phyloP scores from a whole-genome alignment of 805 yeast genomes.

The Phaffomyces antillensis region DNA sequence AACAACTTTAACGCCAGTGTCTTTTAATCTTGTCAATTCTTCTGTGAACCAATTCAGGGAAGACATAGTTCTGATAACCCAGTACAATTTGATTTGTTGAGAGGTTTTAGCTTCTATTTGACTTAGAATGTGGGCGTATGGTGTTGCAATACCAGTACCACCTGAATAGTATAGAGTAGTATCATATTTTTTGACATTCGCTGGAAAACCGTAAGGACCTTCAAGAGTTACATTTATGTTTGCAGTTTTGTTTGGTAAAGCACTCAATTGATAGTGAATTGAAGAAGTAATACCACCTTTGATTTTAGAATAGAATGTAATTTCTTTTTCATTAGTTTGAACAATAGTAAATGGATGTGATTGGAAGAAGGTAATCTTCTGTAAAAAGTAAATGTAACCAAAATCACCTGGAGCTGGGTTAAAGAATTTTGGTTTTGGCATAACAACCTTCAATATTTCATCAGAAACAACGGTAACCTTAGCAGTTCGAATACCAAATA shows the following conservation, averaged over 20 bases:
- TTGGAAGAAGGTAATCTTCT: conserved; percentile 51
- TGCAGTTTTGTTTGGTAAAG: conserved; percentile 20
- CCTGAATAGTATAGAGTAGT: conserved; percentile 40
- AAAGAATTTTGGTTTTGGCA: conserved; percentile 39
- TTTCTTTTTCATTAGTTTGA: conserved; percentile 31
- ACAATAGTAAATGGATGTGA: conserved; percentile 68
- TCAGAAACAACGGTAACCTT: conserved; percentile 26
- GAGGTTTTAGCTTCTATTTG: conserved; percentile 13
- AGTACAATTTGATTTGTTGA: conserved; percentile 42
- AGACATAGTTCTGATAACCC: conserved; percentile 54
- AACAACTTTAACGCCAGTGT: conserved; percentile 8
- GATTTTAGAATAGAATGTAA: conserved; percentile 41
- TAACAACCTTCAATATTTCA: conserved; percentile 36
- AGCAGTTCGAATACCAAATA: conserved; percentile 21
- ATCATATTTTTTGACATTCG: conserved; percentile 30
- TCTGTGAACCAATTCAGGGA: conserved; percentile 45
- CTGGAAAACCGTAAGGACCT: conserved; percentile 53
- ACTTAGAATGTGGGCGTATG: conserved; percentile 34
- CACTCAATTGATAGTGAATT: conserved; percentile 22
- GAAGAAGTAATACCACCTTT: conserved; percentile 44
- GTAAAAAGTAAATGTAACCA: conserved; percentile 50
- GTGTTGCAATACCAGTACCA: conserved; percentile 48
- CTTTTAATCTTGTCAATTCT: conserved; percentile 32
- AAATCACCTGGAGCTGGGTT: conserved; percentile 48
- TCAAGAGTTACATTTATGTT: conserved; percentile 39